Base-by-base conservation (phyloP, 2,329 filamentous ascomycete genomes). In the Penicillium glabrum region DNA sequence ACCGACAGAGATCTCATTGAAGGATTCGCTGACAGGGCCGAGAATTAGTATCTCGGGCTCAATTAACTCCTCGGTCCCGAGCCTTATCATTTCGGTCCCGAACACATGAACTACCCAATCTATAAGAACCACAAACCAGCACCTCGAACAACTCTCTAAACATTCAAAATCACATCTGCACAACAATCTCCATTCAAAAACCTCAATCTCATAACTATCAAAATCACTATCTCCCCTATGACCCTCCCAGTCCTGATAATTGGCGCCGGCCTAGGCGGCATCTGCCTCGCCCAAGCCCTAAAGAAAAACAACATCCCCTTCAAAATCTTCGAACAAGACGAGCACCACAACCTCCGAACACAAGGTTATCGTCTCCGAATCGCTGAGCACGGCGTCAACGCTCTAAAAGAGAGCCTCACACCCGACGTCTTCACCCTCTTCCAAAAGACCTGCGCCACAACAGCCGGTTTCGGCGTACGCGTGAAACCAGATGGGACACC, bases 311-410 rank as follows among this genome's bases (percentile, higher is more conserved):
- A 66, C 23, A 70, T 75, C 31, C 68, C 73, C 5, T 75, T 75
- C 58, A 66, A 64, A 21, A 57, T 77, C 37, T 77, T 74, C 51
- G 75, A 77, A 53, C 65, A 68, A 51, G 72, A 75, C 52, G 59
- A 62, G 9, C 64, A 59, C 19, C 58, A 65, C 29, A 54, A 68
- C 29, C 67, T 69, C 31, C 69, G 70, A 21, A 61, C 71, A 1
- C 75, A 78, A 60, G 77, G 76, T 2, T 78, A 77, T 55, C 69
- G 76, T 19, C 59, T 78, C 1, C 64, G 57, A 50, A 56, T 60
- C 13, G 47, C 37, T 16, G 21, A 53, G 7, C 37, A 58, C 5
- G 57, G 60, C 11, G 29, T 54, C n/a, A 43, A 44, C 2, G 60
- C 60, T 3, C 19, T 61, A 33, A 43, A 58, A 41, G 46, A 60